Conservation (phyloP, 257 asterid genomes). For the Plectranthus barbatus region DNA sequence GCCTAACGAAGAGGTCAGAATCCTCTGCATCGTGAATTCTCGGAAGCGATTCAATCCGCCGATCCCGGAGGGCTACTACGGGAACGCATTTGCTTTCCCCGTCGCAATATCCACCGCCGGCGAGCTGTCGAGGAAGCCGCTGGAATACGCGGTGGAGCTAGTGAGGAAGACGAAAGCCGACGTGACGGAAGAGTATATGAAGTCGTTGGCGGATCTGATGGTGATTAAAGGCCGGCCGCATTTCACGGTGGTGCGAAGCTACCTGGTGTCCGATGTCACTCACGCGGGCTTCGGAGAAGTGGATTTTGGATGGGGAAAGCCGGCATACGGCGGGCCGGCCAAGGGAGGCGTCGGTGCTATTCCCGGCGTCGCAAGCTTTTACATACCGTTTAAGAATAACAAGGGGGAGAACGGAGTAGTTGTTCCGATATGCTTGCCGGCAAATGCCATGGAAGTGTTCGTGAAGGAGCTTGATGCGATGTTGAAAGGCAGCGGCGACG, state of each 20-base stretch:
- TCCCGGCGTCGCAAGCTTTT: constrained; percentile 53
- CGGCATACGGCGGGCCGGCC: constrained; percentile 61
- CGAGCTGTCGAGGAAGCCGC: constrained; percentile 25
- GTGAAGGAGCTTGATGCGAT: constrained; percentile 28
- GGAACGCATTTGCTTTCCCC: too few relatives aligned
- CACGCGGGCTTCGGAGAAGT: constrained; percentile 51
- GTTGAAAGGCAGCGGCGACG: constrained; percentile 20
- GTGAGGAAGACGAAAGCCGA: too few relatives aligned
- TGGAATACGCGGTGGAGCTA: too few relatives aligned
- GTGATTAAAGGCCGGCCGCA: constrained; percentile 42
- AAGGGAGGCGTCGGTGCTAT: constrained; percentile 55
- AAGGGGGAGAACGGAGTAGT: constrained; percentile 53
- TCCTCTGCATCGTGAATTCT: constrained; percentile 34
- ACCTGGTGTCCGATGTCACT: too few relatives aligned
- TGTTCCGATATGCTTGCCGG: constrained; percentile 52
- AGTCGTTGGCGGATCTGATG: constrained; percentile 44
- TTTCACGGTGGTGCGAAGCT: constrained; percentile 36
- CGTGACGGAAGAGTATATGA: constrained; percentile 51
- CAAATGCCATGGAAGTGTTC: constrained; percentile 50
- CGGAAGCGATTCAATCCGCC: constrained; percentile 33
- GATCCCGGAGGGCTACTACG: too few relatives aligned
- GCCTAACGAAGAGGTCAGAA: constrained; percentile 35
- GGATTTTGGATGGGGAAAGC: constrained; percentile 68
- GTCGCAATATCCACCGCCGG: constrained; percentile 30
- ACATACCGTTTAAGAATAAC: constrained; percentile 35